Base-by-base conservation (phyloP, 2,329 filamentous ascomycete genomes). In the Huntiella savannae region DNA sequence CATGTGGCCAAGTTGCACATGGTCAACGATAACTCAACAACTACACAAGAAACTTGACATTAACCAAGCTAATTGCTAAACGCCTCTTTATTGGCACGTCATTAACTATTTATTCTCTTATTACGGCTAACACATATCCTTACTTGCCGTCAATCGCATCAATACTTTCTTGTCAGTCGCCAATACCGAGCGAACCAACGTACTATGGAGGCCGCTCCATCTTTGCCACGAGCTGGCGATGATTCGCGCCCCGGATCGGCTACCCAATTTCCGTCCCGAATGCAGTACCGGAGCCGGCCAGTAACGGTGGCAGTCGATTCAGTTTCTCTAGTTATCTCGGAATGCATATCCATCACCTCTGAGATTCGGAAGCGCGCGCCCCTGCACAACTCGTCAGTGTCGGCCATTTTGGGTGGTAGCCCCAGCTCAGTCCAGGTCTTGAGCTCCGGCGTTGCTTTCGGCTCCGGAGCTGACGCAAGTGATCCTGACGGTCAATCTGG, bases 341-440 rank as follows among this genome's bases (percentile, higher is more conserved):
- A 98, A 77, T 98, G 91, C 63, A 96, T 96, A 59, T 88, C 87
- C 40, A 88, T 98, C 64, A 96, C 91, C 11, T 95, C 88, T 52
- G 86, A 87, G 51, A 95, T 98, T 73, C 87, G 93, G 58, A 98
- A 98, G 66, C 81, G 95, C 73, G 82, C 86, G 53, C 82, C 91
- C 53, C 96, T 88, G 70, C 85, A 86, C 41, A 87, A 96, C 60
- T 94, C 87, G 10, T 95, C 87, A 4, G 91, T 98, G 39, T 86
- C 91, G 34, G 88, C 88, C 45, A 98, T 98, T 51, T 70, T 98
- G 32, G 91, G 91, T 43, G 85, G 85, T 53, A 74, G 68, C 52
- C 75, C 73, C 19, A 77, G 73, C 50, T 63, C 71, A 5, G 61
- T 75, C 47, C 68, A 71, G 47, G 62, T 75, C 65, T 28, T 40